A percentile compares a stretch with the other conserved stretches of the same genome.
These are phyloP conservation scores for Tolypocladium nubicola DNA, from an alignment of 2,329 filamentous ascomycete genomes.

Conservation along the genomic window DNA sequence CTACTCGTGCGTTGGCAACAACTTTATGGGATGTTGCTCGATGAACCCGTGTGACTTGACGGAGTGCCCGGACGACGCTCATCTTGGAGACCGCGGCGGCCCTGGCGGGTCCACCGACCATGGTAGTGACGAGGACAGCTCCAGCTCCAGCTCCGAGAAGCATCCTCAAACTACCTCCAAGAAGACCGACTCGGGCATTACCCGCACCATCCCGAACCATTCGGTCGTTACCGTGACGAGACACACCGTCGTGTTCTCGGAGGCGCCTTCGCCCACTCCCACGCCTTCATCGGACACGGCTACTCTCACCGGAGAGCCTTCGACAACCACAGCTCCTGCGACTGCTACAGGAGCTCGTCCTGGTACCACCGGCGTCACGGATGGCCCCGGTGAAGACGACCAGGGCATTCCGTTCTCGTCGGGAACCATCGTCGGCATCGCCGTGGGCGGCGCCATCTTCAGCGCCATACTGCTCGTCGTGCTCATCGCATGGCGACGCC, in stretches of 20 bases:
- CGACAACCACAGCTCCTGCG: background rate
- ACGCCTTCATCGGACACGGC: background rate
- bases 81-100: background rate
- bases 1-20: conserved; percentile 25
- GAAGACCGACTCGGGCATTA: conserved; percentile 24
- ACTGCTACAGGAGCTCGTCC: background rate
- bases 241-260: conserved; percentile 20
- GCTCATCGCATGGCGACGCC: conserved; percentile 9
- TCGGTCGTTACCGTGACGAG: conserved; percentile 22
- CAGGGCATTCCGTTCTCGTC: conserved; percentile 9
- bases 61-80: conserved; percentile 16
- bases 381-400: background rate
- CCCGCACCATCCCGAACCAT: conserved; percentile 23
- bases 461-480: conserved; percentile 15
- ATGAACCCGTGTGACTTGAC: conserved; percentile 27
- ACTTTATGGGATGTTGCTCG: conserved; percentile 34
- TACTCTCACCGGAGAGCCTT: background rate
- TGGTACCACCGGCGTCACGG: background rate
- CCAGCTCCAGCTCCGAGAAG: background rate
- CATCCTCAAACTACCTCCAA: background rate
- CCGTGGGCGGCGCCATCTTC: conserved; percentile 16
- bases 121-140: background rate
- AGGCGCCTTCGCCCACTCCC: conserved; percentile 11
- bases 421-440: conserved; percentile 22
- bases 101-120: too few relatives aligned